Evolutionary conservation across 768 basidiomycete species (phyloP).

Genomic region (Rhizopogon rudus): DNA sequence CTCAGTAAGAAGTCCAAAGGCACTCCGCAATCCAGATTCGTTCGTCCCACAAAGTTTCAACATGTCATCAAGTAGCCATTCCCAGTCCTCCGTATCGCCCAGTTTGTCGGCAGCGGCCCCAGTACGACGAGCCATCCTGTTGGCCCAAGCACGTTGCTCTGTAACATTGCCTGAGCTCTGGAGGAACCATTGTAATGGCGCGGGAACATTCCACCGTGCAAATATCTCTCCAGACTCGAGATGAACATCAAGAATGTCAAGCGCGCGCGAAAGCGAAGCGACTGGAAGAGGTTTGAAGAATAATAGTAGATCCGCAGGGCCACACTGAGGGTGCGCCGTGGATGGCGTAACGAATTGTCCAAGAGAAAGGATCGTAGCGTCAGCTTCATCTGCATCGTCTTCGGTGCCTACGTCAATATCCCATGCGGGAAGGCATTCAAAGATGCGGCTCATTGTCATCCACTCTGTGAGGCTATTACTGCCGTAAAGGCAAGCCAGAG

Average conservation of each 20-base stretch:
- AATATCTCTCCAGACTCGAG: constrained; percentile 92
- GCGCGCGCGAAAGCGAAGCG: constrained; percentile 68
- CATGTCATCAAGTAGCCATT: constrained; percentile 88
- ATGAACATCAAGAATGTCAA: constrained; percentile 93
- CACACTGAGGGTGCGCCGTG: constrained; percentile 48
- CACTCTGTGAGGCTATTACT: constrained; percentile 67
- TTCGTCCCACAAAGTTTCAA: constrained; percentile 64
- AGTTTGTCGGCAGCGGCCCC: constrained; percentile 51
- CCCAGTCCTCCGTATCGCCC: constrained; percentile 73
- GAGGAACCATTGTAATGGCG: constrained; percentile 86
- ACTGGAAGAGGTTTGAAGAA: constrained; percentile 82
- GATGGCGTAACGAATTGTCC: constrained; percentile 77
- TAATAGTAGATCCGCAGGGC: constrained; percentile 65
- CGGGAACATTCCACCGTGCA: constrained; percentile 80
- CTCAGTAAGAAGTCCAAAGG: constrained; percentile 70
- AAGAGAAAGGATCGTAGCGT: constrained; percentile 77
- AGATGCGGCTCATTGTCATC: constrained; percentile 84
- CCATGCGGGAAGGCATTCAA: constrained; percentile 97
- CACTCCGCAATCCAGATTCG: constrained; percentile 61
- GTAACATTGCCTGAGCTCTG: constrained; percentile 59
- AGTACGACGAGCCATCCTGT: constrained; percentile 72
- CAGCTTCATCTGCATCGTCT: constrained; percentile 67
- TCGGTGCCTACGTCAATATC: constrained; percentile 52
- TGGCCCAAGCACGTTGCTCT: constrained; percentile 83
- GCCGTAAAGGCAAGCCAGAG: constrained; percentile 87